phyloP scores from a whole-genome alignment of 768 basidiomycete species.

The Postia placenta region DNA sequence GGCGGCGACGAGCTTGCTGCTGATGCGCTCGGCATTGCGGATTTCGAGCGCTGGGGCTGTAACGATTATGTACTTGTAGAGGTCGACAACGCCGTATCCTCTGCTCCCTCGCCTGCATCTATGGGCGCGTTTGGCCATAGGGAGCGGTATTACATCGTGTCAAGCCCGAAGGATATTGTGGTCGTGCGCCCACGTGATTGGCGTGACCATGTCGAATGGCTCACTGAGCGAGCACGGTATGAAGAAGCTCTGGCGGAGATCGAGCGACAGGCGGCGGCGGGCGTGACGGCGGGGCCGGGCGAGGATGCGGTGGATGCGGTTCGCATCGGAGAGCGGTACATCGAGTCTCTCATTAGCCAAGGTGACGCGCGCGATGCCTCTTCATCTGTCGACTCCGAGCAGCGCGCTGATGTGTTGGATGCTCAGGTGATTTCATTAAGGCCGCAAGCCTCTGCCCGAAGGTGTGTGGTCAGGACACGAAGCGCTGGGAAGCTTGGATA shows the following conservation, averaged over 20 bases:
- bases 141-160: slow-evolving; percentile 67
- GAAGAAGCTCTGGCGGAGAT: slow-evolving; percentile 85
- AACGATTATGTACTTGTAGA: slow-evolving; percentile 83
- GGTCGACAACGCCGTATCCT: slow-evolving; percentile 17
- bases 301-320: slow-evolving; percentile 43
- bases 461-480: slow-evolving; percentile 73
- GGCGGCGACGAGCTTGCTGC: slow-evolving; percentile 83
- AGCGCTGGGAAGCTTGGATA: slow-evolving; percentile 95
- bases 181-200: slow-evolving; percentile 83
- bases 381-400: not conserved
- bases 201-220: slow-evolving; percentile 87
- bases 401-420: not conserved
- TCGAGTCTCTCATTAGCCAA: slow-evolving; percentile 78
- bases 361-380: slow-evolving; percentile 37
- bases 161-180: slow-evolving; percentile 84
- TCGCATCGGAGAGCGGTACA: slow-evolving; percentile 80
- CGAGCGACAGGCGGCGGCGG: slow-evolving; percentile 53
- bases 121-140: not conserved
- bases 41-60: slow-evolving; percentile 82
- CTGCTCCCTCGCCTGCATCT: not conserved
- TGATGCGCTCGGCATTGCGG: slow-evolving; percentile 74
- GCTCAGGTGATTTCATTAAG: slow-evolving; percentile 58
- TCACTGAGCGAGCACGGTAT: slow-evolving; percentile 79
- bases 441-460: slow-evolving; percentile 82
- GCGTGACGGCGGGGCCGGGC: slow-evolving; percentile 21